Evolutionary conservation across 2,329 filamentous ascomycete genomes (phyloP).

Genomic region (Xylaria arbuscula): DNA sequence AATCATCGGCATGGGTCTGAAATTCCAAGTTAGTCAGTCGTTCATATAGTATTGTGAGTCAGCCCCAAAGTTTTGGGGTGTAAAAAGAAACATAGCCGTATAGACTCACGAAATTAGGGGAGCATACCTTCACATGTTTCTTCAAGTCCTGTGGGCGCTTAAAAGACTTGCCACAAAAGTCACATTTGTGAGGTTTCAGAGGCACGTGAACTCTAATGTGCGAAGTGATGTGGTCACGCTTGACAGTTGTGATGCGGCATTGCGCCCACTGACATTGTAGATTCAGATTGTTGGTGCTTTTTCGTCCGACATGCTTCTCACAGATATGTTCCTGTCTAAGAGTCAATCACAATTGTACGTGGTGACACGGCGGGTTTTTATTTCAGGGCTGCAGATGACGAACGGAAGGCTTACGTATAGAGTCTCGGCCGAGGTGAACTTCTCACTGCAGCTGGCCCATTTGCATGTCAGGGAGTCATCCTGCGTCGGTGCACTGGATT

Average conservation of each 20-base stretch:
- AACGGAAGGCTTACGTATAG: constrained; percentile 65
- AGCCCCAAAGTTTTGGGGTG: background rate
- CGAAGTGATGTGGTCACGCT: constrained; percentile 98
- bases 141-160: constrained; percentile 99
- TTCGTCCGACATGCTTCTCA: constrained; percentile 97
- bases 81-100: background rate
- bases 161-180: constrained; percentile 98
- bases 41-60: background rate
- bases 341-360: constrained; percentile 20
- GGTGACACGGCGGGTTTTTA: background rate
- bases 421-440: constrained; percentile 66
- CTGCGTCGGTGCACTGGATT: constrained; percentile 55
- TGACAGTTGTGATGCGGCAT: constrained; percentile 95
- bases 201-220: constrained; percentile 99
- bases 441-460: constrained; percentile 69
- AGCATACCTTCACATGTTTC: constrained; percentile 89
- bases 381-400: background rate
- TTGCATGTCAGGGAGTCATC: constrained; percentile 69
- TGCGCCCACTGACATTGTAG: constrained; percentile 97
- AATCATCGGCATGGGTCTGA: constrained; percentile 92
- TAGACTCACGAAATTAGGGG: constrained; percentile 6
- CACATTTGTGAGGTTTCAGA: constrained; percentile 98
- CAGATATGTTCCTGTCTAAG: constrained; percentile 87
- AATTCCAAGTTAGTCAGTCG: constrained; percentile 15
- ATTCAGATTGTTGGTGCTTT: constrained; percentile 98